Base-by-base conservation (phyloP, 1,284 basidiomycete genomes). In the Rhodotorula sp. region DNA sequence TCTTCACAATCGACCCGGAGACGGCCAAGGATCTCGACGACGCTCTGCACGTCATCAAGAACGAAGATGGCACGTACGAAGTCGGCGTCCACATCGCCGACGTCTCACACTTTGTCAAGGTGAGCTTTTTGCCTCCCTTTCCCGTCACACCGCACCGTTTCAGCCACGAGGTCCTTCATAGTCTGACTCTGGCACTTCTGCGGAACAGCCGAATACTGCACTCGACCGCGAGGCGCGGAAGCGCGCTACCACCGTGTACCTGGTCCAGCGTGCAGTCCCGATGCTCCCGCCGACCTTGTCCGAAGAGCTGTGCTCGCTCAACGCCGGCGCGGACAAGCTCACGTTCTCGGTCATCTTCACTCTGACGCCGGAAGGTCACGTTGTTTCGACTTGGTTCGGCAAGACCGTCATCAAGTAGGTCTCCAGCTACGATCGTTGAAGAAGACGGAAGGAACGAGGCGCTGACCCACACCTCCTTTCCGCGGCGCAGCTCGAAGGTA, bases 171-270 rank as follows among this genome's bases (percentile, higher is more conserved):
- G 10, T 14, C 37, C 10, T 22, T n/a, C 68, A 26, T n/a, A 1
- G 3, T 24, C 46, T 24, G 7, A 24, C 24, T 6, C 5, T 30
- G 1, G n/a, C 20, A 0, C 1, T 22, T 1, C 3, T 17, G 20
- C 24, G 17, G 95, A 79, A 95, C 94, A 83, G 88, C 93, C 71
- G 37, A 96, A 96, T 81, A 96, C 93, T 14, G 91, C 95, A 24
- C 84, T 99, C 75, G 96, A 99, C 79, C 92, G 96, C 48, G 96
- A 99, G 82, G 96, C 96, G 61, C 88, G 93, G 77, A 98, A 97
- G 83, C 87, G 95, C 73, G 95, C 94, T 42, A 98, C 95, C 4
- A 71, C 77, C 18, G 96, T 99, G 62, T 97, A 97, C 80, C 88
- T 99, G 55, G 89, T 98, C 54, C 95, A 98, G 80, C 88, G 94